Conservation (phyloP, 2,329 filamentous ascomycete species). For the Leptodontidium sp. region DNA sequence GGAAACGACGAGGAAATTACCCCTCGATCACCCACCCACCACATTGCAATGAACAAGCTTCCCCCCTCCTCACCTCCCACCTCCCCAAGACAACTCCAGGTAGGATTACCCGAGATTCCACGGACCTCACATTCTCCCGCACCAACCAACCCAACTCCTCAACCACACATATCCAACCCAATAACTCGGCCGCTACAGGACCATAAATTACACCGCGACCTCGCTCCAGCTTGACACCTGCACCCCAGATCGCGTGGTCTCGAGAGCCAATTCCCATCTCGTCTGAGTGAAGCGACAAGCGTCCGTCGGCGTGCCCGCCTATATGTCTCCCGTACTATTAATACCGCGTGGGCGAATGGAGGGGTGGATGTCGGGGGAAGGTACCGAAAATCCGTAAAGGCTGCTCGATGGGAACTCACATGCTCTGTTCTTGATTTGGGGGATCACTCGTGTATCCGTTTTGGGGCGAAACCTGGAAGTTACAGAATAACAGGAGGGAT, state of each 20-base stretch:
- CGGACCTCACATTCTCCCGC: neutral
- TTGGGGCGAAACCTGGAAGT: neutral
- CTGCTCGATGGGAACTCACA: neutral
- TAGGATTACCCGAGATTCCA: constrained; percentile 12
- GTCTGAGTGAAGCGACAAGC: neutral
- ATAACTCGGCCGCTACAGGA: constrained; percentile 6
- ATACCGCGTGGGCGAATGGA: neutral
- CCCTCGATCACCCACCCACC: neutral
- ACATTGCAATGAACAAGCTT: constrained; percentile 11
- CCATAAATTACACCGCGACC: neutral
- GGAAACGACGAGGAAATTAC: neutral
- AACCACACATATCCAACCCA: neutral
- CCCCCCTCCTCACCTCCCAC: neutral
- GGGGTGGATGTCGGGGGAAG: neutral
- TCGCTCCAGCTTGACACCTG: neutral
- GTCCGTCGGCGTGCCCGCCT: neutral
- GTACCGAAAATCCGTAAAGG: constrained; percentile 13
- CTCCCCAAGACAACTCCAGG: neutral
- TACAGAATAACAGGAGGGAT: neutral
- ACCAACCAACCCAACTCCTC: neutral
- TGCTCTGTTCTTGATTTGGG: constrained; percentile 4
- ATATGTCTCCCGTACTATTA: constrained; percentile 4
- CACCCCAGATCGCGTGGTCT: constrained; percentile 14
- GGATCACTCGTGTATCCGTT: neutral
- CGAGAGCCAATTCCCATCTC: neutral